Evolutionary conservation across 306 rosid genomes (phyloP), one percentile per base, ranked within the genome.

Genomic region (Sechiopsis laciniata): DNA sequence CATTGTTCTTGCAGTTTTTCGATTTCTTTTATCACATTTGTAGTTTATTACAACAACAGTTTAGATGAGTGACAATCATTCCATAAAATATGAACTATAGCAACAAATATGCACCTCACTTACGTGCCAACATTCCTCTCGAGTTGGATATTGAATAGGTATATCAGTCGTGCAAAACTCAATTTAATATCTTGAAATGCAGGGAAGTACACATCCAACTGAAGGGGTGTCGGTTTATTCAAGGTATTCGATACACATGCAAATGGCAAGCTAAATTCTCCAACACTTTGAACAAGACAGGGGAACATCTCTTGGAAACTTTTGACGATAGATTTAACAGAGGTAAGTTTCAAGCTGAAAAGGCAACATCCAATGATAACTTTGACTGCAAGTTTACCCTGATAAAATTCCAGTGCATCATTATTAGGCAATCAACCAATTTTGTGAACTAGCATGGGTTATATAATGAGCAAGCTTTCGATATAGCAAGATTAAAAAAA

Each of bases 41-140:
- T 35, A 68, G 45, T 69, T 57, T 69, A 67, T 46, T 19, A 46
- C 21, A 46, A 20, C 40, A 6, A 48, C 20, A 21, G 3, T 67
- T 45, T 32, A 67, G 37, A 67, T 46, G 37, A 69, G 58, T 69
- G 15, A 22, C 8, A 48, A n/a, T 8, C 10, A 68, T 21, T 42
- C 20, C 73, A 26, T 48, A 48, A 21, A 68, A 68, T 67, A 71
- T 69, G 77, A 76, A 76, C 40, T 13, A 55, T 32, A 20, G 66
- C 40, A 21, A 50, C 59, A 50, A 45, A 51, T 21, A 50, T 50
- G 59, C 74, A 75, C 20, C 59, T 67, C 55, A 87, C 98, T 94
- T 94, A 94, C 99, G 92, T 91, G 80, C 88, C 91, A 84, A 91
- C 90, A 79, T 94, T 94, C 83, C 88, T 88, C 79, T 94, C 99